A percentile compares a stretch with the other conserved stretches of the same genome.
Conservation (phyloP, 2,329 filamentous ascomycete species). For the Fusarium floridanum region DNA sequence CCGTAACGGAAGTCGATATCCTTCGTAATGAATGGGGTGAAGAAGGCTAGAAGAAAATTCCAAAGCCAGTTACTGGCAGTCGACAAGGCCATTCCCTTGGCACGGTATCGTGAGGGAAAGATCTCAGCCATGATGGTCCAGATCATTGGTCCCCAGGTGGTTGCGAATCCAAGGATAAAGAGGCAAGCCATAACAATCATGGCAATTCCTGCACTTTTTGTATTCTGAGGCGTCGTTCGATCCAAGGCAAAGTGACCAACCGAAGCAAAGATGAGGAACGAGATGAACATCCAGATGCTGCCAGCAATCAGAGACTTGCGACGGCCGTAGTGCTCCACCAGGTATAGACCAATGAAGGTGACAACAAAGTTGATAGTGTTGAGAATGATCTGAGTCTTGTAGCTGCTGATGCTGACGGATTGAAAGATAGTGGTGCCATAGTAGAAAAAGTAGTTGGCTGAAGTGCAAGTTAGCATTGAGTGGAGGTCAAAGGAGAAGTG, state of each 20-base stretch:
- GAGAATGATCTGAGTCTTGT: conserved; percentile 76
- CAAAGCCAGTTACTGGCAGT: conserved; percentile 76
- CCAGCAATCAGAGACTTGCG: conserved; percentile 73
- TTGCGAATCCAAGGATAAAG: conserved; percentile 75
- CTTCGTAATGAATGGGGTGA: conserved; percentile 82
- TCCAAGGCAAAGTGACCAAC: conserved; percentile 65
- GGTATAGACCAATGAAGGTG: conserved; percentile 76
- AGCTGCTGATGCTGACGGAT: conserved; percentile 67
- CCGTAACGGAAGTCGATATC: conserved; percentile 80
- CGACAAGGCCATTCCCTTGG: conserved; percentile 70
- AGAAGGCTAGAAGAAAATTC: conserved; percentile 83
- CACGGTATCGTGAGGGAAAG: conserved; percentile 73
- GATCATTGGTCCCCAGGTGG: conserved; percentile 75
- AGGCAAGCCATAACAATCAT: conserved; percentile 74
- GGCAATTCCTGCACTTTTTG: conserved; percentile 63
- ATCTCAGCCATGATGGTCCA: conserved; percentile 76
- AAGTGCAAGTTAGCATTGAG: neutral
- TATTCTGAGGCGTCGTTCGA: conserved; percentile 49
- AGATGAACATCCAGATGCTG: conserved; percentile 71
- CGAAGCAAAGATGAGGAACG: conserved; percentile 70
- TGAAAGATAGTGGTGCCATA: conserved; percentile 68
- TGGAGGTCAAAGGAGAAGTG: neutral
- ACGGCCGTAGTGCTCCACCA: conserved; percentile 77
- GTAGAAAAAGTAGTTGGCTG: conserved; percentile 75
- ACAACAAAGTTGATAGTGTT: conserved; percentile 75